These are phyloP conservation scores for Plasmodium inui DNA, from an alignment of 169 alveolate species.

Conservation along the genomic window DNA sequence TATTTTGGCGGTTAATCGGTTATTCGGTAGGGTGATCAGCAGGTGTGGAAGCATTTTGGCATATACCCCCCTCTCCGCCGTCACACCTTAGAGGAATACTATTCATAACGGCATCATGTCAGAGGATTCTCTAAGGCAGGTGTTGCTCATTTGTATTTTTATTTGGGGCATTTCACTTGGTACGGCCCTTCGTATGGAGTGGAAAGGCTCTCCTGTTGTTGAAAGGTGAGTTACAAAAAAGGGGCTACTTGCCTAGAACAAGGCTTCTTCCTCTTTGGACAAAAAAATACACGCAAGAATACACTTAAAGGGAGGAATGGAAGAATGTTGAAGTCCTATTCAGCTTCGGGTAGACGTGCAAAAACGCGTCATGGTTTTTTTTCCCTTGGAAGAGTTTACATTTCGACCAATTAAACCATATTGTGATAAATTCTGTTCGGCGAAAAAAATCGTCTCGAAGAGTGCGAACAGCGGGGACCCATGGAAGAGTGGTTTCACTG, in stretches of 20 bases:
- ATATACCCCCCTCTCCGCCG: not conserved
- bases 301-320: not conserved
- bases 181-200: not conserved
- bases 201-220: not conserved
- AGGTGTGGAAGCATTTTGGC: not conserved
- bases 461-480: not conserved
- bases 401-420: not conserved
- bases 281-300: not conserved
- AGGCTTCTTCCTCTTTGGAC: not conserved
- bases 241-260: not conserved
- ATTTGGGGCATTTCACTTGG: not conserved
- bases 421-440: not conserved
- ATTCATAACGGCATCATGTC: not conserved
- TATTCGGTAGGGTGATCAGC: not conserved
- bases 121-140: not conserved
- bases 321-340: not conserved
- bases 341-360: not conserved
- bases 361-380: not conserved
- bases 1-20: not conserved
- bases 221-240: not conserved
- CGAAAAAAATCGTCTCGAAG: not conserved
- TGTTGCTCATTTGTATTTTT: not conserved
- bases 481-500: not conserved
- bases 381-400: not conserved
- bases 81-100: not conserved